These are phyloP conservation scores for Penicillium paradoxum DNA, from an alignment of 495 filamentous ascomycete species.

Conservation along the genomic window DNA sequence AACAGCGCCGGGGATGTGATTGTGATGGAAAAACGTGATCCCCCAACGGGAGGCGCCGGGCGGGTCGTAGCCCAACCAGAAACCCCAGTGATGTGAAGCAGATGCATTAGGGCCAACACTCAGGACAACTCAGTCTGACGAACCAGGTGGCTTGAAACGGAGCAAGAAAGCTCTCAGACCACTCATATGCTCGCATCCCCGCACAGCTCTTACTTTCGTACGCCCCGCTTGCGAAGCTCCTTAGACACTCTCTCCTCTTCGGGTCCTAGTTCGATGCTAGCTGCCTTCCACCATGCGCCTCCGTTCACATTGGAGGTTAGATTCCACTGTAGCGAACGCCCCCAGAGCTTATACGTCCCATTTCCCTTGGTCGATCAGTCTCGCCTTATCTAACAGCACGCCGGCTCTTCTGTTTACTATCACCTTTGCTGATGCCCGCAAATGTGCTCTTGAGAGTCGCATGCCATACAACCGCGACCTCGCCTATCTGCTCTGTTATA, in stretches of 20 bases:
- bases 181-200: constrained; percentile 14
- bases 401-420: not conserved
- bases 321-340: not conserved
- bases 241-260: not conserved
- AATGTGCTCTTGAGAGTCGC: constrained; percentile 4
- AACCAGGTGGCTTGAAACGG: constrained; percentile 5
- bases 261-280: not conserved
- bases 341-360: not conserved
- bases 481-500: not conserved
- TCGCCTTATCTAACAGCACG: constrained; percentile 1
- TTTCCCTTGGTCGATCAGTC: constrained; percentile 5
- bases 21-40: constrained; percentile 25
- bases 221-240: constrained; percentile 1
- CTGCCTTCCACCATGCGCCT: constrained; percentile 7
- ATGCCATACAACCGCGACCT: not conserved
- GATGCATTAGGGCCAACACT: constrained; percentile 24
- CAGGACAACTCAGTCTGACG: constrained; percentile 4
- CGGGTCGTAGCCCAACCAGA: constrained; percentile 25
- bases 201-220: constrained; percentile 12
- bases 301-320: constrained; percentile 1
- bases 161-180: constrained; percentile 10
- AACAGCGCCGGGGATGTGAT: constrained; percentile 5
- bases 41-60: constrained; percentile 24
- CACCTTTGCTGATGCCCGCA: constrained; percentile 1
- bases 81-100: constrained; percentile 19